phyloP scores from a whole-genome alignment of 148 eudicot genomes.

The Talinum fruticosum region DNA sequence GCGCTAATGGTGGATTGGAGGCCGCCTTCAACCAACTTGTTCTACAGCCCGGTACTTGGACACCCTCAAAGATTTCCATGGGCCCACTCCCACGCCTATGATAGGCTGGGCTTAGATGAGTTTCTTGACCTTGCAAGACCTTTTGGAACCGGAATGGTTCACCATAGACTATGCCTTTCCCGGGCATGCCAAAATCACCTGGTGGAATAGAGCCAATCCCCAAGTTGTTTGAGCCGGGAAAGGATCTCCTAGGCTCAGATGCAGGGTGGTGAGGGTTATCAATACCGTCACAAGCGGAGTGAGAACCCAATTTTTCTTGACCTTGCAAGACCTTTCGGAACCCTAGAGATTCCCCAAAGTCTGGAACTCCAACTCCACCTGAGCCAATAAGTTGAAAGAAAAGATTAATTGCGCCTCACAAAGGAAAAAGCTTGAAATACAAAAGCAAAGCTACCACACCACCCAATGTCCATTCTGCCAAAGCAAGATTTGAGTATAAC shows the following conservation, averaged over 20 bases:
- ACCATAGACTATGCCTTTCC: slow-evolving; percentile 37
- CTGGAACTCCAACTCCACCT: slow-evolving; percentile 74
- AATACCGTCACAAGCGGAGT: slow-evolving; percentile 38
- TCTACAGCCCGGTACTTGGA: slow-evolving; percentile 39
- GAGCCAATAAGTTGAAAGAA: background rate
- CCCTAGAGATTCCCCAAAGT: slow-evolving; percentile 77
- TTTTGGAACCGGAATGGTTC: slow-evolving; percentile 57
- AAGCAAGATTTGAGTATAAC: background rate
- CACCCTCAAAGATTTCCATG: slow-evolving; percentile 38
- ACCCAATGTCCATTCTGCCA: too few relatives aligned
- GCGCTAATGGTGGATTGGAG: slow-evolving; percentile 17
- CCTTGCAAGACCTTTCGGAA: slow-evolving; percentile 99
- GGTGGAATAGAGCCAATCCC: slow-evolving; percentile 20
- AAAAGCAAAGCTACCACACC: background rate
- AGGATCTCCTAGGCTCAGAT: slow-evolving; percentile 44
- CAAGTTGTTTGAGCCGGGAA: slow-evolving; percentile 19
- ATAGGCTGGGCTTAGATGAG: slow-evolving; percentile 32
- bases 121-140: slow-evolving; percentile 99
- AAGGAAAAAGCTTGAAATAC: too few relatives aligned
- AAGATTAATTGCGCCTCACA: background rate
- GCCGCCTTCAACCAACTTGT: slow-evolving; percentile 38
- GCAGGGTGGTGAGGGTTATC: slow-evolving; percentile 43
- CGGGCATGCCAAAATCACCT: slow-evolving; percentile 36
- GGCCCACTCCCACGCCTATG: slow-evolving; percentile 23
- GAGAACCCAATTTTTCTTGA: slow-evolving; percentile 88